A percentile compares a stretch with the other conserved stretches of the same genome.
Conservation (phyloP, 805 yeast genomes). For the Dipodascus geniculatus region DNA sequence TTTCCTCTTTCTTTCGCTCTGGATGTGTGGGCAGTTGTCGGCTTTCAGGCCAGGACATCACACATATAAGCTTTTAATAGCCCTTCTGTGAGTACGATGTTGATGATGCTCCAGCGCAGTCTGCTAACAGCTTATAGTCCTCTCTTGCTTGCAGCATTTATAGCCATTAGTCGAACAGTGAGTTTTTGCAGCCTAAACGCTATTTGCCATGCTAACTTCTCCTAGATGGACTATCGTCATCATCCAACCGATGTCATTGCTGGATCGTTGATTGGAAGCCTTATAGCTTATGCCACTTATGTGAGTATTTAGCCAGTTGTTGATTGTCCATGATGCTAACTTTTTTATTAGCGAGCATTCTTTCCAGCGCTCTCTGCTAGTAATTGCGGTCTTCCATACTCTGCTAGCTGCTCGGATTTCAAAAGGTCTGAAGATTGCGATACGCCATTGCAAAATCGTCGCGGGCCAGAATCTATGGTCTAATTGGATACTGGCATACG, state of each 20-base stretch:
- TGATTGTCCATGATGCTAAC: not conserved
- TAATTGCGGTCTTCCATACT: not conserved
- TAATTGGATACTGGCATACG: too few relatives aligned
- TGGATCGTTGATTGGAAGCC: conserved; percentile 58
- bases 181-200: not conserved
- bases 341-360: not conserved
- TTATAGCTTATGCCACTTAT: conserved; percentile 48
- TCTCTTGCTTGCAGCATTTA: conserved; percentile 51
- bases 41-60: conserved; percentile 27
- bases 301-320: not conserved
- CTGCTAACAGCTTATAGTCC: conserved; percentile 16
- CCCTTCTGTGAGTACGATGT: conserved; percentile 12
- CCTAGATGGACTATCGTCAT: conserved; percentile 68
- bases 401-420: not conserved
- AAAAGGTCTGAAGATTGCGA: not conserved
- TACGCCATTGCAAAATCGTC: not conserved
- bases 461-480: not conserved
- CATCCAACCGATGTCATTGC: conserved; percentile 75
- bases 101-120: conserved; percentile 1
- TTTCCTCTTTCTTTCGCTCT: conserved; percentile 34
- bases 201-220: not conserved
- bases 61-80: conserved; percentile 15
- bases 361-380: not conserved
- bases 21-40: conserved; percentile 37
- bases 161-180: conserved; percentile 74